phyloP scores from a whole-genome alignment of 2,329 filamentous ascomycete species.

The Tolypocladium paradoxum region DNA sequence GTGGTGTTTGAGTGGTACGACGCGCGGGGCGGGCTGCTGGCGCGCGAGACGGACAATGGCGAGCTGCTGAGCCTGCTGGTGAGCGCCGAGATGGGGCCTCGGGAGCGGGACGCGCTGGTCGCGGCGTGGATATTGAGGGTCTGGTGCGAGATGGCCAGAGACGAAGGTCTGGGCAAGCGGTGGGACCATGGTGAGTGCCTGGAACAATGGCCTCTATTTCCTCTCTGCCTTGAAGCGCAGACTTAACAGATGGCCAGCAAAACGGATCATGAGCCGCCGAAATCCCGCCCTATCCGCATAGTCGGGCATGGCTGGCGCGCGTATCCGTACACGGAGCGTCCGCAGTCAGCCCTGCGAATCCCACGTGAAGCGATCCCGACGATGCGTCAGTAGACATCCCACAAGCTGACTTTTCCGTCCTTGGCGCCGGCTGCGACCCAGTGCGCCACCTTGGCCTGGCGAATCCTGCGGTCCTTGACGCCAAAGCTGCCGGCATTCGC shows the following conservation, averaged over 20 bases:
- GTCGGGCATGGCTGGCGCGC: not conserved
- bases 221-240: not conserved
- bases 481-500: conserved; percentile 4
- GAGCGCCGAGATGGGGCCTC: conserved; percentile 16
- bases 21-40: conserved; percentile 14
- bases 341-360: not conserved
- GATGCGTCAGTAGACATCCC: conserved; percentile 69
- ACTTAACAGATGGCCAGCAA: not conserved
- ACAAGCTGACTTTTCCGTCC: conserved; percentile 89
- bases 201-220: not conserved
- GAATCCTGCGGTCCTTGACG: conserved; percentile 53
- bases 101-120: conserved; percentile 21
- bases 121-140: conserved; percentile 23
- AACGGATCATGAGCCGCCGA: not conserved
- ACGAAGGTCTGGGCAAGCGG: not conserved
- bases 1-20: conserved; percentile 24
- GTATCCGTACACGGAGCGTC: not conserved
- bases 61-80: conserved; percentile 19
- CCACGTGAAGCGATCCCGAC: not conserved
- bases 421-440: conserved; percentile 89
- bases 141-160: conserved; percentile 19
- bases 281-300: not conserved
- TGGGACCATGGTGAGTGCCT: conserved; percentile 8
- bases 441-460: conserved; percentile 59
- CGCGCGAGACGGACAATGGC: conserved; percentile 19